These are phyloP conservation scores for Lepidium campestre DNA, from an alignment of 441 rosid genomes.

Conservation along the genomic window DNA sequence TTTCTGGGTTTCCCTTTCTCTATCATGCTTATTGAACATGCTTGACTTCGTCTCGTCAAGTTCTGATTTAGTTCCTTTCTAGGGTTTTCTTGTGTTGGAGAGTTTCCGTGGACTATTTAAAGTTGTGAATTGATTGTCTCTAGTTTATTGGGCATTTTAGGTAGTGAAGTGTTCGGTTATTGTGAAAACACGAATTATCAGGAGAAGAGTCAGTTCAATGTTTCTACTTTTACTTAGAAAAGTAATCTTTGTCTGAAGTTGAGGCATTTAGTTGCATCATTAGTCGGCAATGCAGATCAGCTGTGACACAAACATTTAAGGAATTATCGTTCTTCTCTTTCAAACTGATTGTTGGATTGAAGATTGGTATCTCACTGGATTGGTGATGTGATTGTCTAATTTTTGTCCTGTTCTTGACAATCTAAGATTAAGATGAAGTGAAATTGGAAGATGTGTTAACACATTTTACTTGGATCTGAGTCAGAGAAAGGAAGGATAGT, in stretches of 20 bases:
- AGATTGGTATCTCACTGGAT: neutral
- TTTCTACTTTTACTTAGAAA: conserved; percentile 12
- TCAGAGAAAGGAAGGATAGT: neutral
- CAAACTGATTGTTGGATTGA: neutral
- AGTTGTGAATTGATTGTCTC: conserved; percentile 16
- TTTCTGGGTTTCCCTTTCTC: conserved; percentile 5
- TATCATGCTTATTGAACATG: conserved; percentile 25
- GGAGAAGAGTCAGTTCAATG: conserved; percentile 13
- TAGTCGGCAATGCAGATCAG: conserved; percentile 21
- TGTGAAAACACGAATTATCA: conserved; percentile 21
- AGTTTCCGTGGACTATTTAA: neutral
- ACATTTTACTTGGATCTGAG: neutral
- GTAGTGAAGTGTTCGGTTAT: conserved; percentile 37
- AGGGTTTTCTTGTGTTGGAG: conserved; percentile 29
- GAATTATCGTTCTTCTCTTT: conserved; percentile 3
- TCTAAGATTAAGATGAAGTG: neutral
- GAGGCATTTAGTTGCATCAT: conserved; percentile 17
- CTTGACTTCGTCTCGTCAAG: conserved; percentile 19
- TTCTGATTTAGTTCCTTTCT: conserved; percentile 28
- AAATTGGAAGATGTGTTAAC: neutral
- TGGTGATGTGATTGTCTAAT: conserved; percentile 4
- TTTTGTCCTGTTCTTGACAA: neutral
- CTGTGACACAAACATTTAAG: neutral
- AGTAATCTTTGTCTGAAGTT: conserved; percentile 14
- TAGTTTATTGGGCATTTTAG: conserved; percentile 12